Base-by-base conservation (phyloP, 257 asterid species). In the Lavandula angustifolia region DNA sequence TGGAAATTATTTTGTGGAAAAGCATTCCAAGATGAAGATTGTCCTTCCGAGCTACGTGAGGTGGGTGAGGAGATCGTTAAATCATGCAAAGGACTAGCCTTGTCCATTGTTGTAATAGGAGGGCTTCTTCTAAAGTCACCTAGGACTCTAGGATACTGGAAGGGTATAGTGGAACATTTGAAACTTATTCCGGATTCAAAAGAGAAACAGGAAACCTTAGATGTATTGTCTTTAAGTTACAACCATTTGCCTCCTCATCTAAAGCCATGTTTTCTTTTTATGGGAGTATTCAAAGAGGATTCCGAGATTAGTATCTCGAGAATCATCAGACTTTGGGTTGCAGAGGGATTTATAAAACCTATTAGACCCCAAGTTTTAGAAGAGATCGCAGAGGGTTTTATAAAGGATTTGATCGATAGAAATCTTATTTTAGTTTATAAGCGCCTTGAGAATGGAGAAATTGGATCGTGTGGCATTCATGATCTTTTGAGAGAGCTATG, bases 401-500 rank as follows among this genome's bases (percentile, higher is more conserved):
- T 62, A 3, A 33, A 62, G 44, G 56, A 62, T 4, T 53, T 62
- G 4, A 5, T 32, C 13, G 67, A 46, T 9, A 62, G 67, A 10
- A 62, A 62, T 31, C 56, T 62, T 3, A n/a, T 62, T 62, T 32
- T 14, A 5, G 41, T 27, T 1, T 1, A 6, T 27, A 4, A 0
- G 1, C 37, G 14, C 12, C 22, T 7, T 6, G 1, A 1, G 7
- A 60, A 60, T 41, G 52, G 40, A 3, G 42, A 27, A 60, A 27
- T 60, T 4, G 42, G 9, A 60, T 18, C 53, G 11, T 60, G 53
- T 17, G n/a, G 22, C n/a, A 12, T 61, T 34, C 67, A 61, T 46
- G 67, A 61, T 46, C 56, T 46, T 46, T 9, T 61, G 13, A 43
- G 67, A 43, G 67, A 61, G 9, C n/a, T 61, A 32, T 61, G 67